Base-by-base conservation (phyloP, 768 basidiomycete species). In the Termitomyces sp. region DNA sequence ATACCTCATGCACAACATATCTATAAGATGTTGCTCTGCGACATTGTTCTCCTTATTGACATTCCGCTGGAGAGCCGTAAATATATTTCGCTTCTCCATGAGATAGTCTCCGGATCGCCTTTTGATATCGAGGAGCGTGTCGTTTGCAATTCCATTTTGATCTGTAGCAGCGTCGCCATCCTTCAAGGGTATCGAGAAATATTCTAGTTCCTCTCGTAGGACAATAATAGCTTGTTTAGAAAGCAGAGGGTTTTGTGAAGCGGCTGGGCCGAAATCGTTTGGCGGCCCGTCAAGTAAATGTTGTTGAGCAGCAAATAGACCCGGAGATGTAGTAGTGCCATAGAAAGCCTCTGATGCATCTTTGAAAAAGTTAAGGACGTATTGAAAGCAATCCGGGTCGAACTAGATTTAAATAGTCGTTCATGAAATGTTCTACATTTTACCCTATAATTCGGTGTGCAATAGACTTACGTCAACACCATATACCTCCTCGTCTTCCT, bases 1-100 rank as follows among this genome's bases (percentile, higher is more conserved):
- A 43, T 68, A 96, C 96, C 94, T 97, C 93, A 98, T 97, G 75
- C 96, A 98, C 60, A 99, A 79, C 97, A 99, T 99, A 74, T 98
- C 97, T 72, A 99, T 99, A 64, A 99, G 76, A 75, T 99, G 97
- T 73, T 98, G 96, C 73, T 99, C 97, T 17, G 97, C 97, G 53
- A 97, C 80, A 70, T 99, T 98, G 69, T 98, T 98, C 76, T 98
- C 96, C 78, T 96, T 96, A 74, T 96, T 96, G 61, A 98, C 96
- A 72, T 99, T 99, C 65, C 97, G 81, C 78, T 99, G 96, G 55
- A 99, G 77, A 41, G 97, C 97, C 3, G 96, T 96, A 70, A 99
- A 99, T 66, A 99, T 97, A 71, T 87, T 91, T 67, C 82, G 81
- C 71, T 92, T 90, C 56, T 89, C 88, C 70, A 96, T 87, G 60